Base-by-base conservation (phyloP, 169 alveolate species). In the Cryptosporidium xiaoi region DNA sequence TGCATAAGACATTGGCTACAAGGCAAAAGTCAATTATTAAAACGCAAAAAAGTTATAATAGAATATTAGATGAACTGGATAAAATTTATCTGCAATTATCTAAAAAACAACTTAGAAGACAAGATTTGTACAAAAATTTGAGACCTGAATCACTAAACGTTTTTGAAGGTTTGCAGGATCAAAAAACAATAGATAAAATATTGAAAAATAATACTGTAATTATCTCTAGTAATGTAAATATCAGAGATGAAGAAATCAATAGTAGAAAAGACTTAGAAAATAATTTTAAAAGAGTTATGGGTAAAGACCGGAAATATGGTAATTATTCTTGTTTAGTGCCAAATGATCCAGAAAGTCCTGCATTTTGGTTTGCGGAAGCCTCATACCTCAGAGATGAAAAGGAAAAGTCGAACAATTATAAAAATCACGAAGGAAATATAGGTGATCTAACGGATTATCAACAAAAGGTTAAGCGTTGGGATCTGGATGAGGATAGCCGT, bases 361-460 rank as follows among this genome's bases (percentile, higher is more conserved):
- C 87, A n/a, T 77, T 77, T 77, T 77, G 87, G 87, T 77, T 77
- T 77, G 87, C 87, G 34, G 87, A 77, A 77, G 87, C 77, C 36
- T 77, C 87, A 1, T 77, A 77, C 33, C 51, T 77, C 7, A 60
- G 71, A 40, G 66, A 69, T 33, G 83, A 69, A 34, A 69, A 69
- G 36, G 66, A 53, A 8, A 69, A 69, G 51, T 51, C 31, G 5
- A 34, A 31, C 51, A 60, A 34, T 5, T 50, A 53, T 53, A 69
- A 51, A 53, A 62, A 27, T 31, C 36, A 62, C 31, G 68, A 62
- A 62, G 64, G 12, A 53, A 16, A n/a, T 0, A 69, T 51, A 69
- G 67, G 56, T n/a, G 82, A 67, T 48, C 48, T 40, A 40, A 40
- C 48, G 4, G 83, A 69, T 51, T 53, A 51, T 18, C 60, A 62